phyloP scores from a whole-genome alignment of 2,329 filamentous ascomycete genomes.

The Cladophialophora exuberans region DNA sequence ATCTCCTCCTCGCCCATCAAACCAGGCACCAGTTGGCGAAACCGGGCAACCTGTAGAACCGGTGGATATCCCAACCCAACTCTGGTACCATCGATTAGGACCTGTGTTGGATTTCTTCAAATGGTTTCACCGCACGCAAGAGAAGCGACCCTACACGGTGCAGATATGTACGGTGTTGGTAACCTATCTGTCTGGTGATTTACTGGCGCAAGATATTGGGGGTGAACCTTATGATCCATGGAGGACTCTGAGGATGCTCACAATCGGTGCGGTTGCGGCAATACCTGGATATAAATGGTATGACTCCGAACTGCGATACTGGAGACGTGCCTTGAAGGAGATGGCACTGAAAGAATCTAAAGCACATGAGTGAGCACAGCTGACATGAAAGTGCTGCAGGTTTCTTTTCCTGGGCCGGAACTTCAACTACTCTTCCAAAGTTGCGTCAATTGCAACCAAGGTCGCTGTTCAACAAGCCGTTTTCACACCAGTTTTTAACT shows the following conservation, averaged over 20 bases:
- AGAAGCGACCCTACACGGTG: conserved; percentile 73
- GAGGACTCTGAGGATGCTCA: conserved; percentile 70
- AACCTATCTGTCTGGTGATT: conserved; percentile 67
- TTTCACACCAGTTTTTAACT: conserved; percentile 83
- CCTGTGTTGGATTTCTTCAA: conserved; percentile 34
- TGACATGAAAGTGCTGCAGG: conserved; percentile 49
- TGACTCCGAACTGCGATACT: conserved; percentile 29
- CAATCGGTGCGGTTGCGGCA: conserved; percentile 72
- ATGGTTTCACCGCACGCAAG: conserved; percentile 61
- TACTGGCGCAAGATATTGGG: conserved; percentile 35
- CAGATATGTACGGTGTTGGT: conserved; percentile 75
- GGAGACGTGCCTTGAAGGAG: neutral
- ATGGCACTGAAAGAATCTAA: neutral
- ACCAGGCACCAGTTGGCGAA: conserved; percentile 13
- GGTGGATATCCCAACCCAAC: conserved; percentile 30
- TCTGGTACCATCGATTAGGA: conserved; percentile 35
- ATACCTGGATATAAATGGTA: conserved; percentile 86
- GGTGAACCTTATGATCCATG: conserved; percentile 65
- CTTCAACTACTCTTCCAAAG: conserved; percentile 81
- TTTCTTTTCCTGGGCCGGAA: conserved; percentile 76
- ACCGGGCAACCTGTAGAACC: conserved; percentile 24
- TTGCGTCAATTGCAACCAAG: conserved; percentile 73
- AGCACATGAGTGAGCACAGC: neutral
- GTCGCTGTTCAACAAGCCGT: conserved; percentile 76
- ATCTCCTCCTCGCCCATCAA: conserved; percentile 19